These are phyloP conservation scores for Rheum nobile DNA, from an alignment of 148 eudicot species.

Conservation along the genomic window DNA sequence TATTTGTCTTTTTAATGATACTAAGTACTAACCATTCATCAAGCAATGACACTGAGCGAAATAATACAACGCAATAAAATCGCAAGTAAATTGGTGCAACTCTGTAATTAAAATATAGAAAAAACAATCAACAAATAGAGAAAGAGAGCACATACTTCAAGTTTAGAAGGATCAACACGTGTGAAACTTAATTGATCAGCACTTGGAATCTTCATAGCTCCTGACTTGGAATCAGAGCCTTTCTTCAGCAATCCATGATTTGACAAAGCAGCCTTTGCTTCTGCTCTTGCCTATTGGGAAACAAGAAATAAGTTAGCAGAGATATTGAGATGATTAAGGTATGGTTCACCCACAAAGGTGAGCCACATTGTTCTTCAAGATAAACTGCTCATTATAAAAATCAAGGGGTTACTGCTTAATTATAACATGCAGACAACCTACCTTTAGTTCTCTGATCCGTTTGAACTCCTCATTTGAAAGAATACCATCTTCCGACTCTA, in stretches of 20 bases:
- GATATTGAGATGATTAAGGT: background rate
- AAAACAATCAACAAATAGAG: background rate
- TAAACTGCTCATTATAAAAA: background rate
- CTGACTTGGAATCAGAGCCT: constrained; percentile 39
- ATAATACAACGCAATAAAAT: background rate
- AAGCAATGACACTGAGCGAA: background rate
- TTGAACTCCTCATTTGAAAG: constrained; percentile 86
- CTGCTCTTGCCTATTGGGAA: constrained; percentile 54
- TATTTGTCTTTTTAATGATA: no score
- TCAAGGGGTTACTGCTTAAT: background rate
- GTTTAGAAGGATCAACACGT: constrained; percentile 71
- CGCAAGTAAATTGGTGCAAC: background rate
- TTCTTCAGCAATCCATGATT: constrained; percentile 56
- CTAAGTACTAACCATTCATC: background rate
- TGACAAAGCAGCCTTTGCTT: constrained; percentile 47
- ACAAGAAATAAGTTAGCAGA: constrained; percentile 6
- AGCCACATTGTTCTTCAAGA: background rate
- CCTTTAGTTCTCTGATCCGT: constrained; percentile 71
- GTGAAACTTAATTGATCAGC: constrained; percentile 63
- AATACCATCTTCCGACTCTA: constrained; percentile 49
- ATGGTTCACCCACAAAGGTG: background rate
- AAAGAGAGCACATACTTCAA: constrained; percentile 50
- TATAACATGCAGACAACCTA: constrained; percentile 16
- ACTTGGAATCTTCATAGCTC: constrained; percentile 49
- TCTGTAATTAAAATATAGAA: background rate